Conservation (phyloP, 306 rosid genomes). For the Begonia fuchsioides region DNA sequence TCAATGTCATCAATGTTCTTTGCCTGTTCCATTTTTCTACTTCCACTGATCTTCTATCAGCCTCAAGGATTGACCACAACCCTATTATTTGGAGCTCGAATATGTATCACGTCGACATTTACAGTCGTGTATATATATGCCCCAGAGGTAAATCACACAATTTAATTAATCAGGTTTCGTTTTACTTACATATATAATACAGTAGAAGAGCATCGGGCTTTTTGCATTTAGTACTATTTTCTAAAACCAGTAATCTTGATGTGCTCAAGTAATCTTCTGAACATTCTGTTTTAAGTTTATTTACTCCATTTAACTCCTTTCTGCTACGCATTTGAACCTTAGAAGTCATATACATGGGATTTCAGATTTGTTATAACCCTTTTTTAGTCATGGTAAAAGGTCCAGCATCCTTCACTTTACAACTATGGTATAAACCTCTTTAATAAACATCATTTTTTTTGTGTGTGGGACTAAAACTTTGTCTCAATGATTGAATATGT, state of each 20-base stretch:
- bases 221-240: background rate
- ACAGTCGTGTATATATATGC: conserved; percentile 82
- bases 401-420: too few relatives aligned
- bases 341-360: too few relatives aligned
- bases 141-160: conserved; percentile 60
- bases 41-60: conserved; percentile 58
- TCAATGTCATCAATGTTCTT: conserved; percentile 88
- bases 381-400: too few relatives aligned
- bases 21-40: conserved; percentile 57
- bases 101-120: conserved; percentile 79
- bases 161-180: background rate
- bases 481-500: too few relatives aligned
- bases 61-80: conserved; percentile 45
- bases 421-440: too few relatives aligned
- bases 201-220: background rate
- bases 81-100: conserved; percentile 92
- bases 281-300: too few relatives aligned
- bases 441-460: too few relatives aligned
- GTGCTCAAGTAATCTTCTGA: background rate
- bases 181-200: conserved; percentile 1
- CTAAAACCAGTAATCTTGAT: background rate
- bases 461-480: too few relatives aligned
- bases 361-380: too few relatives aligned
- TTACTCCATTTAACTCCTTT: too few relatives aligned
- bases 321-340: too few relatives aligned